Evolutionary conservation across 495 filamentous ascomycete species (phyloP), one percentile per base, ranked within the genome.

Genomic region (Friedmanniomyces simplex): DNA sequence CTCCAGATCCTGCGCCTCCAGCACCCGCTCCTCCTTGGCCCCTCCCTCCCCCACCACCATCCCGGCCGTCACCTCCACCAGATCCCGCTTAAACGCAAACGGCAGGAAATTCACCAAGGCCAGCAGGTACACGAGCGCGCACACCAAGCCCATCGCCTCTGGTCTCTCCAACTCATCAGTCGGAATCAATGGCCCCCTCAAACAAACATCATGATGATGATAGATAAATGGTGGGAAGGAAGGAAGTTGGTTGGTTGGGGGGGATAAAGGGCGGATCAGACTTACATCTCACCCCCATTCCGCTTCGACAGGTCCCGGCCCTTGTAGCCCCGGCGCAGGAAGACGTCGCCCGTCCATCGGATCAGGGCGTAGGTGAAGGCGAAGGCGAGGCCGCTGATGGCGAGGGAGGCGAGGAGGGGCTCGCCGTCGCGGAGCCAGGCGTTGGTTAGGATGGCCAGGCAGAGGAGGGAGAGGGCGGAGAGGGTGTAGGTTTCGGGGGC

Each of bases 21-120:
- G 69, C 12, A 93, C 84, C 18, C 91, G 80, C 72, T 96, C 91
- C 49, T 87, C 76, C 69, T 96, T 95, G n/a, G n/a, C n/a, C n/a
- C n/a, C n/a, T n/a, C n/a, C n/a, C n/a, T n/a, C n/a, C n/a, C n/a
- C n/a, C n/a, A n/a, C n/a, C n/a, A 90, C 91, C 56, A 89, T 91
- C 55, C 91, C 93, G 58, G 89, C 93, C 18, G 94, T 96, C 20
- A 89, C 89, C n/a, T 86, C 85, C 21, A 96, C 91, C 58, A 99
- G 93, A 66, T 99, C 91, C 70, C 95, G 91, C 74, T 95, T 97
- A 71, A 99, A 97, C 1, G 89, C 84, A 71, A 96, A 97, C 0
- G 93, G 93, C 53, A 97, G 88, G 68, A 99, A 97, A 30, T 88
- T 68, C 52, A 97, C 94, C 30, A 96, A 79, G 5, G 79, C 77